Evolutionary conservation across 2,329 filamentous ascomycete genomes (phyloP), one percentile per base, ranked within the genome.

Genomic region (Colletotrichum magnum): DNA sequence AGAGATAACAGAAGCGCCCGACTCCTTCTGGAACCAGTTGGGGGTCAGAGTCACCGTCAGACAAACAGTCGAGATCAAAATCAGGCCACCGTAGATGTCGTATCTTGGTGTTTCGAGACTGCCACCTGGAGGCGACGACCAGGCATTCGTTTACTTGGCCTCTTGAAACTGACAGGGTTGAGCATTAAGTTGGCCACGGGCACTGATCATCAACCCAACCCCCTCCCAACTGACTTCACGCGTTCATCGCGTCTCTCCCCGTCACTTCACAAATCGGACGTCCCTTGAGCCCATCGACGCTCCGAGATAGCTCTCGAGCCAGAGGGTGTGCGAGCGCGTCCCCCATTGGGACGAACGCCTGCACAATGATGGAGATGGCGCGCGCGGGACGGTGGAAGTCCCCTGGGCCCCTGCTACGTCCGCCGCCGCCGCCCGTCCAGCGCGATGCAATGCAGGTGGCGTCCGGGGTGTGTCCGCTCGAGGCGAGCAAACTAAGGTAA

Each of bases 281-380:
- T 59, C n/a, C 9, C 21, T n/a, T 41, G 13, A n/a, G 13, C 51
- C 16, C 28, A 54, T 65, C 28, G 28, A 48, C 5, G 7, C 48
- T 9, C 21, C 21, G 6, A 36, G 32, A 43, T n/a, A 50, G 48
- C 28, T 24, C 16, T 18, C 47, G 24, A 21, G 21, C 28, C 7
- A 43, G 48, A 54, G 18, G 60, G 65, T 58, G 54, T 54, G 21
- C 36, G 60, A 41, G 41, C 13, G 41, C 41, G 41, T n/a, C 36
- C 15, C 12, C 16, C 45, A 61, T 66, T 56, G 56, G 66, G 62
- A 66, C 51, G 56, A 66, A 69, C 66, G 62, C 43, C 62, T 66
- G 62, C 56, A 66, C 43, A 15, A 26, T n/a, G 56, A 69, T 66
- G 56, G 66, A 61, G 62, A 50, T 50, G 62, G 43, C 36, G 43